These are phyloP conservation scores for Hansenula anomala DNA, from an alignment of 1,139 yeast species.

Conservation along the genomic window DNA sequence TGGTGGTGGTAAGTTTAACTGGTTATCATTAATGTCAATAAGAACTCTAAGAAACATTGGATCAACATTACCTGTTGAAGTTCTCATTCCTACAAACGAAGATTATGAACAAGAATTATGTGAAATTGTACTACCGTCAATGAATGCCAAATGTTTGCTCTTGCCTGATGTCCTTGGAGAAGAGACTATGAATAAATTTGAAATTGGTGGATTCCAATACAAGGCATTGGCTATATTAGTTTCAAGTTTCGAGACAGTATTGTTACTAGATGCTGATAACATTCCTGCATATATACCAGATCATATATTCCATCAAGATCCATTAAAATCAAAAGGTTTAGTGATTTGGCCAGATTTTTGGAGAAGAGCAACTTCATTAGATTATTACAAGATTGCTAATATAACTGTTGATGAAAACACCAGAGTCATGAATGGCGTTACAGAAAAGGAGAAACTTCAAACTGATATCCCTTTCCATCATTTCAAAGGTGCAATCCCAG, in stretches of 20 bases:
- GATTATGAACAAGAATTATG: slow-evolving; percentile 47
- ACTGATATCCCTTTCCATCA: slow-evolving; percentile 50
- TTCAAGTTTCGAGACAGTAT: slow-evolving; percentile 48
- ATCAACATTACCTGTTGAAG: slow-evolving; percentile 63
- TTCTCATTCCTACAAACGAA: slow-evolving; percentile 22
- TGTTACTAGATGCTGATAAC: slow-evolving; percentile 51
- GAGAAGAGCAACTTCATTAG: slow-evolving; percentile 51
- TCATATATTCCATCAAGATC: slow-evolving; percentile 29
- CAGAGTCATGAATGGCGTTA: neutral
- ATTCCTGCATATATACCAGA: slow-evolving; percentile 46
- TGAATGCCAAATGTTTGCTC: slow-evolving; percentile 44
- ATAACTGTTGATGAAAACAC: neutral
- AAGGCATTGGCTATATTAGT: slow-evolving; percentile 48
- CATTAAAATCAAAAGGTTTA: slow-evolving; percentile 4
- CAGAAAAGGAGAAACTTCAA: neutral
- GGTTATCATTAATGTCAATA: slow-evolving; percentile 55
- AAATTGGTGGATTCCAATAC: slow-evolving; percentile 49
- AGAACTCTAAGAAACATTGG: slow-evolving; percentile 56
- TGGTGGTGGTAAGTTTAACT: slow-evolving; percentile 22
- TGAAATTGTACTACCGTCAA: slow-evolving; percentile 38
- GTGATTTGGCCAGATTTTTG: slow-evolving; percentile 59
- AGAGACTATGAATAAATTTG: slow-evolving; percentile 33
- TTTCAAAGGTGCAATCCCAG: slow-evolving; percentile 63
- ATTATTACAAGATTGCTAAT: slow-evolving; percentile 43
- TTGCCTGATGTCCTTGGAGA: slow-evolving; percentile 34